Base-by-base conservation (phyloP, 306 rosid species). In the Nissolia schottii region DNA sequence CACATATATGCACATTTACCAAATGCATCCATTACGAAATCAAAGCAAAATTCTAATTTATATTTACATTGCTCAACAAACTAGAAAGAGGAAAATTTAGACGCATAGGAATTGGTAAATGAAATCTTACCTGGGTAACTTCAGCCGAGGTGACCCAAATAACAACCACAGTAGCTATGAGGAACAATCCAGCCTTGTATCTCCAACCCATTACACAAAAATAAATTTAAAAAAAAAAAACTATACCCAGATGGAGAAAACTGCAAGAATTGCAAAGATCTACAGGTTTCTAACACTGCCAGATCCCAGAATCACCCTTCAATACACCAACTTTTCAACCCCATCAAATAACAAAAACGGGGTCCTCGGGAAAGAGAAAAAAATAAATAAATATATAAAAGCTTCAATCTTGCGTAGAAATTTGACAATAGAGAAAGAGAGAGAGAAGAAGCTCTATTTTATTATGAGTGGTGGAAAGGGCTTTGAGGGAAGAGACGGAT, bases 101-200 rank as follows among this genome's bases (percentile, higher is more conserved):
- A 64, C 16, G 48, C 12, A 40, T 0, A 13, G 7, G 16, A 28
- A 61, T 31, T 45, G 40, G 46, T 25, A 67, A 29, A 34, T 1
- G 7, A 34, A 31, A 78, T 0, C 76, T 14, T 69, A 90, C 99
- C 96, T 95, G 99, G 35, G 99, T 94, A 38, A 94, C 97, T 85
- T 94, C 99, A 25, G 99, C 96, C 15, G 99, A 94, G 78, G 86
- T 77, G 16, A 94, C 97, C 99, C 99, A 95, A 43, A 91, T 95
- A 71, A 95, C 57, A 62, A 95, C 96, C 49, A 91, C 99, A 53
- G 90, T 84, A 28, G 65, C 96, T 76, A 92, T 89, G 34, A 91
- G 92, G 74, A 88, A 80, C 84, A 95, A 80, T 35, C 96, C 99
- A 59, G 89, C 92, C 46, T 83, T 91, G 40, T 89, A 95, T 67